These are phyloP conservation scores for Aspergillus udagawae DNA, from an alignment of 2,329 filamentous ascomycete genomes.

Conservation along the genomic window DNA sequence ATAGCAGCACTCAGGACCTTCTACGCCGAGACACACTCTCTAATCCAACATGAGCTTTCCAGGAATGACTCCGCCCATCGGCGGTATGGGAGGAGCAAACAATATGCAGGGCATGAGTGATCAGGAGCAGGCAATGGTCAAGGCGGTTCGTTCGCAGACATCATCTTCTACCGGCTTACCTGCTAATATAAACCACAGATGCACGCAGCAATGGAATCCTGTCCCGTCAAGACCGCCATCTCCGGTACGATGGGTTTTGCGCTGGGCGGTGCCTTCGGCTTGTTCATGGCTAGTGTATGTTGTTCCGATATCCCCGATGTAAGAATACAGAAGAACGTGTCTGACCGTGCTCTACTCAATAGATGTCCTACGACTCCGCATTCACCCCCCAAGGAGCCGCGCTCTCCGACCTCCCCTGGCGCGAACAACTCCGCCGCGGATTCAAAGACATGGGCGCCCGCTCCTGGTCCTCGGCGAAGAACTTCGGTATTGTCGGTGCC, in stretches of 20 bases:
- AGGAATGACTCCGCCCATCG: constrained; percentile 30
- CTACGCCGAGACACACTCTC: not conserved
- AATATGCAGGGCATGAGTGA: constrained; percentile 41
- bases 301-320: not conserved
- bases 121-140: constrained; percentile 47
- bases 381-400: constrained; percentile 58
- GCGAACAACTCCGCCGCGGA: constrained; percentile 76
- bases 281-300: constrained; percentile 95
- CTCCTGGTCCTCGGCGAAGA: constrained; percentile 80
- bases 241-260: constrained; percentile 92
- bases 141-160: constrained; percentile 32
- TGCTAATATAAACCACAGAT: constrained; percentile 51
- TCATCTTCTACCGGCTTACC: not conserved
- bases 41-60: constrained; percentile 33
- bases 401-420: constrained; percentile 66
- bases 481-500: constrained; percentile 90
- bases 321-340: not conserved
- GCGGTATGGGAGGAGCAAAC: constrained; percentile 19
- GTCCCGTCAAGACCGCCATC: constrained; percentile 80
- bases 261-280: constrained; percentile 86
- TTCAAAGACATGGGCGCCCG: constrained; percentile 93
- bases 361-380: constrained; percentile 99
- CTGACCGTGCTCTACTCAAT: constrained; percentile 1
- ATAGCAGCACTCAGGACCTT: not conserved
- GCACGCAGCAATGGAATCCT: constrained; percentile 84